Base-by-base conservation (phyloP, 2,329 filamentous ascomycete species). In the Neodidymelliopsis sp. region DNA sequence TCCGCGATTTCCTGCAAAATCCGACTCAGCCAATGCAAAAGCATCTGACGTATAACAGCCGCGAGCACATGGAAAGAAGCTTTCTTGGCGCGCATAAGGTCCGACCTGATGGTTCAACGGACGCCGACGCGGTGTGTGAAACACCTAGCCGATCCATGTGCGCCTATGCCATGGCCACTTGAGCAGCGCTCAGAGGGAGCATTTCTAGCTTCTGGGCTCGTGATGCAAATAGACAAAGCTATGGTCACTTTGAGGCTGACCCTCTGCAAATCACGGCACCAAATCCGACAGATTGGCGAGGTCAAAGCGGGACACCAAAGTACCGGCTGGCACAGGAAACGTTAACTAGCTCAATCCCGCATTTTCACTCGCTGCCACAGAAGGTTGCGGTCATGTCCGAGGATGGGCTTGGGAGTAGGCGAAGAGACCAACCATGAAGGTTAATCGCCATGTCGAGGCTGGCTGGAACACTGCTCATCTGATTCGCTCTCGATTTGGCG, bases 221-320 rank as follows among this genome's bases (percentile, higher is more conserved):
- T 53, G 52, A 53, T 58, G 49, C 48, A 38, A 47, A 44, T 39
- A 48, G 38, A 52, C 27, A 38, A 43, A 54, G 62, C 62, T 61
- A 43, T 63, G 63, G 42, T 59, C 62, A 59, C 53, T 30, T 24
- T 49, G 44, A 48, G 57, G 57, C 56, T 42, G 28, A 33, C 15
- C 40, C 44, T 46, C 43, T 39, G 46, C 54, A 47, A 63, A 58
- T 59, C 48, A 59, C 42, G 47, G 52, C 52, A 44, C 23, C 29
- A 55, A 49, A 42, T 52, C 55, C 55, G 54, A 55, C 47, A 56
- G 30, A 39, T 47, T 54, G 56, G 52, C 39, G 49, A 45, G 39
- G 56, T 52, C 52, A 52, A 45, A 54, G 52, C 56, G 54, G 42
- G 49, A 56, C 51, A 47, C 47, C 49, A 54, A 39, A 38, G 31